Conservation (phyloP, 2,329 filamentous ascomycete genomes). For the Chrysosporium queenslandicum region DNA sequence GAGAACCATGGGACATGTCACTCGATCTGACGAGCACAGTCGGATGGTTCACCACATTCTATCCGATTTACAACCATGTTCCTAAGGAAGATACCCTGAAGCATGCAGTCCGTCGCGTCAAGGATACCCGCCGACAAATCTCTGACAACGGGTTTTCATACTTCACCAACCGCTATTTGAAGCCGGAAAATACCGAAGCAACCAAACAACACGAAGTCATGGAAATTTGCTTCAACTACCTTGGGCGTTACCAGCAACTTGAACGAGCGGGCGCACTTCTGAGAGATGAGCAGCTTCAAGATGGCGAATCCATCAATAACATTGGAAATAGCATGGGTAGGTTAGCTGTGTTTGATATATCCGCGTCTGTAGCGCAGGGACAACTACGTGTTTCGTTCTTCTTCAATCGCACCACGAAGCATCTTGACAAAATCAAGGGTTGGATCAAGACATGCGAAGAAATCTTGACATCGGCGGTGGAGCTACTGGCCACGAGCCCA, state of each 20-base stretch:
- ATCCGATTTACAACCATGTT: slow-evolving; percentile 30
- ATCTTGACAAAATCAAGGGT: neutral
- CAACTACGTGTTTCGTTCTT: neutral
- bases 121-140: slow-evolving; percentile 31
- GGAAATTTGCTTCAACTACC: slow-evolving; percentile 36
- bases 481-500: neutral
- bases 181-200: slow-evolving; percentile 20
- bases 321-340: neutral
- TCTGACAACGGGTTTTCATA: slow-evolving; percentile 25
- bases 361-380: neutral
- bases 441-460: neutral
- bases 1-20: slow-evolving; percentile 36
- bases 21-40: slow-evolving; percentile 40
- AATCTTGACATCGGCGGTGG: neutral
- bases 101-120: slow-evolving; percentile 28
- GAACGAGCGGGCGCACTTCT: neutral
- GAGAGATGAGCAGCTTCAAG: neutral
- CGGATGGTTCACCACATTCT: slow-evolving; percentile 43
- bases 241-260: slow-evolving; percentile 13
- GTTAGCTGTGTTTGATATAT: neutral
- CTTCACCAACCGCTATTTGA: slow-evolving; percentile 26
- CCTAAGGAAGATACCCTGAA: slow-evolving; percentile 19
- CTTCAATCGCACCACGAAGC: neutral
- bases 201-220: slow-evolving; percentile 33
- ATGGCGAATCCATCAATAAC: neutral